Evolutionary conservation across 2,329 filamentous ascomycete species (phyloP), one percentile per base, ranked within the genome.

Genomic region (Curvularia spicifera): DNA sequence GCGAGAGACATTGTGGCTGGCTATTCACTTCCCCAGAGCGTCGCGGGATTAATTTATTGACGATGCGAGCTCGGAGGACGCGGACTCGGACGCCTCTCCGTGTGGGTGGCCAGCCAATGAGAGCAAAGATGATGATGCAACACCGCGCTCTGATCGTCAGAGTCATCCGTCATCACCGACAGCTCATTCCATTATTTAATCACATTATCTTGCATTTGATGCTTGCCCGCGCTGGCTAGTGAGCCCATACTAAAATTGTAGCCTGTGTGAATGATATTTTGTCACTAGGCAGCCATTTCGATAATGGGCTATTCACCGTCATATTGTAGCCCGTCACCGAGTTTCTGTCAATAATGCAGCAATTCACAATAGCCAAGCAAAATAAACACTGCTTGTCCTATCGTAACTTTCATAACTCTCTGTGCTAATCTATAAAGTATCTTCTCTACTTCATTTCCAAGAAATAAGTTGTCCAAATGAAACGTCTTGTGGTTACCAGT

Each of bases 1-100:
- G 73, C 67, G 65, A 73, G 67, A 65, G 69, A 68, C 73, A 75
- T 73, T 51, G 48, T 71, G 60, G 65, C 65, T 60, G 67, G 57
- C 63, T 66, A 63, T 53, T 52, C 59, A 54, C 66, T 63, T 60
- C 49, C 31, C 48, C 52, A 56, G 56, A 57, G 47, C 51, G 54
- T 59, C 46, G 57, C 53, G 49, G 53, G 44, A 47, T 68, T 66
- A 66, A 71, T 72, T 73, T 73, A 69, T 67, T 28, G 63, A 62
- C 65, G 55, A 62, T 65, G 55, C 59, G 60, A 64, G 59, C 50
- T 70, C 65, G 63, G 66, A 66, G 58, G 46, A 48, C 59, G 65
- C 63, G 58, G 60, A 46, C 54, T 56, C 58, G 60, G 57, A 40
- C 52, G 40, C 33, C 43, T 63, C 53, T 63, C 60, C 60, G 54